Evolutionary conservation across 2,329 filamentous ascomycete genomes (phyloP), one percentile per base, ranked within the genome.

Genomic region (Verticillium klebahnii): DNA sequence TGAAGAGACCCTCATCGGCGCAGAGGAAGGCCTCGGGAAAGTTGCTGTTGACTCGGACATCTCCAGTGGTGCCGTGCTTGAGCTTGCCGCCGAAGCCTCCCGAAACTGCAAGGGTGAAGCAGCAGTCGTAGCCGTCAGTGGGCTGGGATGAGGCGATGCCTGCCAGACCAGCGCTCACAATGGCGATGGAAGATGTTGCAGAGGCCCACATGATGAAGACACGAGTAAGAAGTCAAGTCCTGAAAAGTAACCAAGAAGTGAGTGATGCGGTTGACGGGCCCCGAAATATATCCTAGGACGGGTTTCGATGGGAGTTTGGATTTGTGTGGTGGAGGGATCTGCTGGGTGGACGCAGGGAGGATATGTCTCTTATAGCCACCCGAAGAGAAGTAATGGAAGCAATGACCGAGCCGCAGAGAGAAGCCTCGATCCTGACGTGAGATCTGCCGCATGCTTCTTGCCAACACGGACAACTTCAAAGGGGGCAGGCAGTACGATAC

Each of bases 41-140:
- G 40, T 34, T 25, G 45, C 60, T 56, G 6, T 50, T 32, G 31
- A 61, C 31, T 12, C 60, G 55, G 15, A 61, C 11, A 29, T 55
- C 56, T 14, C 60, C 60, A 39, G 29, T 61, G 11, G 60, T 61
- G 40, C 45, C 40, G 19, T 50, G 15, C 15, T 37, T 58, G 60
- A 61, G 37, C 23, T 23, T 45, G 36, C 29, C 40, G 57, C 25
- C 57, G 17, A 39, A 45, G 57, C 19, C 40, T n/a, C 36, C 19
- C 9, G 36, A 29, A 19, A 37, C 36, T 17, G 36, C 32, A 14
- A 58, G 40, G 14, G 57, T 39, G 37, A 58, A 58, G 57, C 57
- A 58, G 57, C 57, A 58, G 19, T 50, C 45, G 12, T 19, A 50
- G 6, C n/a, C 45, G 2, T 50, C 45, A 6, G 9, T 23, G 19